These are phyloP conservation scores for Leishmania aethiopica DNA, from an alignment of 208 protist species.

Conservation along the genomic window DNA sequence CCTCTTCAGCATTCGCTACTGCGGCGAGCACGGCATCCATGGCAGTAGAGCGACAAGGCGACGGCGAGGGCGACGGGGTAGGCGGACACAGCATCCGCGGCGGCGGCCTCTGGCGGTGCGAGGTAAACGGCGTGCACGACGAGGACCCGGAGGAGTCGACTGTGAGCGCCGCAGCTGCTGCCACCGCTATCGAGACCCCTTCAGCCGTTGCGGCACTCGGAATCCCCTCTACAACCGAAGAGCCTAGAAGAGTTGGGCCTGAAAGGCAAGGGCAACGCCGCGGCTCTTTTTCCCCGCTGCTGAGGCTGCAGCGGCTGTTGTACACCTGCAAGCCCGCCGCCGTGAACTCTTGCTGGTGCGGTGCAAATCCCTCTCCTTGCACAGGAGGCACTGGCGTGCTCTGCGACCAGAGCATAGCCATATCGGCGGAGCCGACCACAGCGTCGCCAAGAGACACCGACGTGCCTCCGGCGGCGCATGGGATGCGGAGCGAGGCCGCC, in stretches of 20 bases:
- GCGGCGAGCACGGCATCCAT: neutral
- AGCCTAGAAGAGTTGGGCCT: neutral
- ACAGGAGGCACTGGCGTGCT: neutral
- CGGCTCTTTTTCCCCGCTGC: neutral
- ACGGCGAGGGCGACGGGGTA: conserved; percentile 20
- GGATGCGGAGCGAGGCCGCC: neutral
- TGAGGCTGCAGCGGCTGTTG: neutral
- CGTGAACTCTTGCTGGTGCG: neutral
- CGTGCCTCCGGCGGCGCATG: neutral
- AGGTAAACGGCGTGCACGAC: conserved; percentile 8
- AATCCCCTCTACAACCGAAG: neutral
- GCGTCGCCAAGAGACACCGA: conserved; percentile 1
- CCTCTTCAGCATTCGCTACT: neutral
- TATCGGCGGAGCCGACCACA: neutral
- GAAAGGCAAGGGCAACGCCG: neutral
- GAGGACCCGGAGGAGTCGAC: neutral
- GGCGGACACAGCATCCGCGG: conserved; percentile 35
- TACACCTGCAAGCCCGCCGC: neutral
- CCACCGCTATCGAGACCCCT: neutral
- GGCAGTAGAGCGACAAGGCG: neutral
- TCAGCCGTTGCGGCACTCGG: neutral
- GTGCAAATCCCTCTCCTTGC: neutral
- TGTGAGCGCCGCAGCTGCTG: neutral
- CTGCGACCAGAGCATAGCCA: neutral
- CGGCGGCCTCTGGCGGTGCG: conserved; percentile 16